These are phyloP conservation scores for Saprolegnia parasitica DNA, from an alignment of 352 stramenopile species.

Conservation along the genomic window DNA sequence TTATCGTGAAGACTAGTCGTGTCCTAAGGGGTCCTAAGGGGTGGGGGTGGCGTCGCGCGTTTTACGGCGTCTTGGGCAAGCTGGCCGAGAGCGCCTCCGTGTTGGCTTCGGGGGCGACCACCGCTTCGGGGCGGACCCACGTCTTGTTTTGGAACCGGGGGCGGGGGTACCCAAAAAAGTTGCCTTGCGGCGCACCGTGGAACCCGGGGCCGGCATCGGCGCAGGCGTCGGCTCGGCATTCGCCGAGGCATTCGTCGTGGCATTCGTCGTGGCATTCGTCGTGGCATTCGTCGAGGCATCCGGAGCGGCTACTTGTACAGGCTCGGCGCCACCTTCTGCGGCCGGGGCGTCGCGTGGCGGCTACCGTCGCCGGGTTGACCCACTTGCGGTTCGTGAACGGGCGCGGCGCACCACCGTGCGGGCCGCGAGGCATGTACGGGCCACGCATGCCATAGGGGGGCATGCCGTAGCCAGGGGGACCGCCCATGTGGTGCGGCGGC, in stretches of 20 bases:
- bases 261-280: slow-evolving; percentile 16
- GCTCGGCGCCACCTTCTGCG: slow-evolving; percentile 46
- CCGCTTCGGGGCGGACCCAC: slow-evolving; percentile 70
- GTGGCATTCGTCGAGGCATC: slow-evolving; percentile 24
- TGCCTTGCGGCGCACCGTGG: slow-evolving; percentile 55
- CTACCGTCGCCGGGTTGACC: slow-evolving; percentile 53
- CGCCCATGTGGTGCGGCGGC: slow-evolving; percentile 22
- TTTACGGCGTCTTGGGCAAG: slow-evolving; percentile 61
- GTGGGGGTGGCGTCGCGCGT: too few species aligned
- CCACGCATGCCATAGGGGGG: slow-evolving; percentile 8
- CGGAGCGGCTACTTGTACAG: slow-evolving; percentile 31
- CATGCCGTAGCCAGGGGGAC: slow-evolving; percentile 21
- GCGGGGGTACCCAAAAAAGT: slow-evolving; percentile 40
- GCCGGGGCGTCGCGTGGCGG: background rate
- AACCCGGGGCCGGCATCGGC: slow-evolving; percentile 50
- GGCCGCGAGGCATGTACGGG: slow-evolving; percentile 27
- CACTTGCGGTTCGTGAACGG: slow-evolving; percentile 78
- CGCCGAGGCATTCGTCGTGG: background rate
- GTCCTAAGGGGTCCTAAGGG: background rate
- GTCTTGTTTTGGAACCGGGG: slow-evolving; percentile 86
- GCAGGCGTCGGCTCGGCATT: slow-evolving; percentile 28
- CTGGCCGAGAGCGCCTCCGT: slow-evolving; percentile 70
- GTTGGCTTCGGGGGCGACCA: slow-evolving; percentile 26
- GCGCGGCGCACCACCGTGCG: slow-evolving; percentile 26
- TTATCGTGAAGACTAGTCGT: background rate